phyloP scores from a whole-genome alignment of 2,329 filamentous ascomycete species.

The Aspergillus jensenii region DNA sequence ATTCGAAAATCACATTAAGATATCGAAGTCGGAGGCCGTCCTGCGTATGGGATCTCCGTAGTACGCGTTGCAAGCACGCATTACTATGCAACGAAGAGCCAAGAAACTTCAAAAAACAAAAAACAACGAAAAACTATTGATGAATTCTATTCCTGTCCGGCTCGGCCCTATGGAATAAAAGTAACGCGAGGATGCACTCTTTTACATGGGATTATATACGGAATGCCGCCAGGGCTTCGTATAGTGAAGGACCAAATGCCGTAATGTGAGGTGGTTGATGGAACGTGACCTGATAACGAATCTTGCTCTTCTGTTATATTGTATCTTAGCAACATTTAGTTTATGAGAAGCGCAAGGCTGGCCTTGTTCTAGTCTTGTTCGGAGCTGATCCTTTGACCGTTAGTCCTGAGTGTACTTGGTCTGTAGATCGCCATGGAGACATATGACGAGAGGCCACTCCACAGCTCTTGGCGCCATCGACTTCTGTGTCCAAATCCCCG shows the following conservation, averaged over 20 bases:
- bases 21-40: slow-evolving; percentile 17
- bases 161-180: slow-evolving; percentile 18
- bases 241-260: slow-evolving; percentile 16
- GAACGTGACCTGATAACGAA: slow-evolving; percentile 32
- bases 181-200: slow-evolving; percentile 21
- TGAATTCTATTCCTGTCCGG: slow-evolving; percentile 28
- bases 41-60: slow-evolving; percentile 27
- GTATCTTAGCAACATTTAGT: slow-evolving; percentile 44
- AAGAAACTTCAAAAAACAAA: slow-evolving; percentile 13
- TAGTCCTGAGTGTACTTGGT: not conserved
- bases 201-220: slow-evolving; percentile 17
- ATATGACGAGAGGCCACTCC: slow-evolving; percentile 5
- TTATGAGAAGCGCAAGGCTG: slow-evolving; percentile 36
- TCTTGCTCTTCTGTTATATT: slow-evolving; percentile 39
- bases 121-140: slow-evolving; percentile 12
- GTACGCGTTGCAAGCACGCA: slow-evolving; percentile 20
- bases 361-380: slow-evolving; percentile 19
- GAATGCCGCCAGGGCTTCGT: slow-evolving; percentile 15
- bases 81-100: slow-evolving; percentile 14
- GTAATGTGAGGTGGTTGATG: slow-evolving; percentile 22
- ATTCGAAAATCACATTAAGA: not conserved
- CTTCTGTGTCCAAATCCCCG: not conserved
- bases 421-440: not conserved
- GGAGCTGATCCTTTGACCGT: not conserved
- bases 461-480: slow-evolving; percentile 7